phyloP scores from a whole-genome alignment of 257 asterid genomes.

The Plantago ovata region DNA sequence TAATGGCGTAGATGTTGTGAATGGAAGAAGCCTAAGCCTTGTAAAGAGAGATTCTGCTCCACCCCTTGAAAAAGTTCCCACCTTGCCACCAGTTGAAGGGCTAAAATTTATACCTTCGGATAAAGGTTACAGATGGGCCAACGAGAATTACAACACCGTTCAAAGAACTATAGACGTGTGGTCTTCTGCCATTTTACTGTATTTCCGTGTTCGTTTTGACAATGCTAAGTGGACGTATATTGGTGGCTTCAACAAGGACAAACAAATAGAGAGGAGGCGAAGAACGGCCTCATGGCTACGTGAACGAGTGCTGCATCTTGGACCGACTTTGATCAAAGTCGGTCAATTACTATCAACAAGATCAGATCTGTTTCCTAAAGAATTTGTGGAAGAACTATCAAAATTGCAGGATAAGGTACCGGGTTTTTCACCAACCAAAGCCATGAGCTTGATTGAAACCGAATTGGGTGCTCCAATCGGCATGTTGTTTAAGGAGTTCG shows the following conservation, averaged over 20 bases:
- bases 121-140: slow-evolving; percentile 98
- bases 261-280: slow-evolving; percentile 80
- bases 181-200: slow-evolving; percentile 81
- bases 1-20: slow-evolving; percentile 31
- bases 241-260: slow-evolving; percentile 82
- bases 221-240: slow-evolving; percentile 67
- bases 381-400: slow-evolving; percentile 90
- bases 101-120: slow-evolving; percentile 79
- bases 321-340: slow-evolving; percentile 96
- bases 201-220: slow-evolving; percentile 72
- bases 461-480: slow-evolving; percentile 51
- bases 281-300: slow-evolving; percentile 90
- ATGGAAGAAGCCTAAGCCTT: slow-evolving; percentile 38
- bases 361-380: slow-evolving; percentile 95
- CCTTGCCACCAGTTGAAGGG: slow-evolving; percentile 65
- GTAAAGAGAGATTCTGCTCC: slow-evolving; percentile 45
- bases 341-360: slow-evolving; percentile 98
- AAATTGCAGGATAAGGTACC: slow-evolving; percentile 90
- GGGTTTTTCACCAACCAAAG: slow-evolving; percentile 64
- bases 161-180: slow-evolving; percentile 87
- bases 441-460: slow-evolving; percentile 50
- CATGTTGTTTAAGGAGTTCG: slow-evolving; percentile 51
- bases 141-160: slow-evolving; percentile 71
- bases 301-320: slow-evolving; percentile 80
- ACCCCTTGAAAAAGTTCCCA: slow-evolving; percentile 22